phyloP scores from a whole-genome alignment of 768 basidiomycete species.

The Leccinum longicurvipes region DNA sequence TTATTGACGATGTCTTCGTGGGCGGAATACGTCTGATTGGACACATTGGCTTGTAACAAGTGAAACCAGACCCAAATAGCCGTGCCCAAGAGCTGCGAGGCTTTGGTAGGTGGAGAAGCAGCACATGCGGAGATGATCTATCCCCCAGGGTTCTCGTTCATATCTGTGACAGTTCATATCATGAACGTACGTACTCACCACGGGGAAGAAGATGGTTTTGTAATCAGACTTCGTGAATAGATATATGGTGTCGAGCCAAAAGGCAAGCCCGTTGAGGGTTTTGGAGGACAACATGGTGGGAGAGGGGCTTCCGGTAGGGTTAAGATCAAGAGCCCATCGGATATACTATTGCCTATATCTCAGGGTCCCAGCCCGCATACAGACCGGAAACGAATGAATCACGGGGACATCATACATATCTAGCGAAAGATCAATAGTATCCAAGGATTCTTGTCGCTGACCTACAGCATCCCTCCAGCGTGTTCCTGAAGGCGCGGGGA shows the following conservation, averaged over 20 bases:
- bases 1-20: slow-evolving; percentile 35
- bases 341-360: neutral
- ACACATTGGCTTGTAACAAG: slow-evolving; percentile 32
- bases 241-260: slow-evolving; percentile 27
- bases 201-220: slow-evolving; percentile 34
- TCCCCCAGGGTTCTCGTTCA: neutral
- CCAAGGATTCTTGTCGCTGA: neutral
- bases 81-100: neutral
- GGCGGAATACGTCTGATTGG: slow-evolving; percentile 28
- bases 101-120: neutral
- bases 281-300: neutral
- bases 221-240: slow-evolving; percentile 36
- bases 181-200: slow-evolving; percentile 20
- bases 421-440: neutral
- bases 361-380: neutral
- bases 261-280: neutral
- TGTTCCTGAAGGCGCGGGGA: neutral
- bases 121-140: slow-evolving; percentile 12
- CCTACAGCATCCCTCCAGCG: neutral
- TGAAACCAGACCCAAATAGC: slow-evolving; percentile 32
- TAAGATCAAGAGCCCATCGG: neutral
- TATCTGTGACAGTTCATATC: neutral
- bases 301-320: neutral
- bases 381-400: neutral
- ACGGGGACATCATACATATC: neutral